These are phyloP conservation scores for Alternaria gaisen DNA, from an alignment of 2,329 filamentous ascomycete genomes.

Conservation along the genomic window DNA sequence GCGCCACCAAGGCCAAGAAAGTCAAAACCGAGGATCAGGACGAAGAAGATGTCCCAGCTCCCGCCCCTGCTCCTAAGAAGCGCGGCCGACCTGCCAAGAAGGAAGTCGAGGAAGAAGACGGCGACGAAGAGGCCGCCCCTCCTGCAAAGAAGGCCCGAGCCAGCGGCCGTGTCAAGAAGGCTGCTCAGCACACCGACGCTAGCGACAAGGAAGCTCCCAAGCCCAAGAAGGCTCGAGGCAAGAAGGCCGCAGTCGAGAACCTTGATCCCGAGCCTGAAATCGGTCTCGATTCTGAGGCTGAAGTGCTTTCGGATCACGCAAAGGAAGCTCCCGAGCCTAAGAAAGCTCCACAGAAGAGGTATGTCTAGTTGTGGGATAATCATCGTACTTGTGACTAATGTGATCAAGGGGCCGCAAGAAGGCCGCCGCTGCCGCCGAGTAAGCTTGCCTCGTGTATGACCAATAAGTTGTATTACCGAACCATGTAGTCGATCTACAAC, in stretches of 20 bases:
- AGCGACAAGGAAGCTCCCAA: conserved; percentile 28
- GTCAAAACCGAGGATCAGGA: conserved; percentile 28
- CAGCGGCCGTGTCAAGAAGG: conserved; percentile 21
- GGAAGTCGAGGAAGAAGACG: conserved; percentile 33
- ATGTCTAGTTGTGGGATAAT: not conserved
- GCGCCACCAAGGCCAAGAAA: conserved; percentile 17
- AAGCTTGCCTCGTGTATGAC: not conserved
- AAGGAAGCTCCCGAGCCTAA: conserved; percentile 14
- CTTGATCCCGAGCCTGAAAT: conserved; percentile 24
- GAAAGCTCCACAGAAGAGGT: conserved; percentile 44
- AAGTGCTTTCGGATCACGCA: conserved; percentile 12
- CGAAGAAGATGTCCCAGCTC: conserved; percentile 40
- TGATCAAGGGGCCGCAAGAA: conserved; percentile 35
- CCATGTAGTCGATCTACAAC: not conserved
- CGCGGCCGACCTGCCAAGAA: conserved; percentile 19
- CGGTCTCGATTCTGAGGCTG: conserved; percentile 17
- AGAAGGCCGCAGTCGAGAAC: conserved; percentile 16
- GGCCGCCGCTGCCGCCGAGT: conserved; percentile 29
- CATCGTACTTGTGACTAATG: conserved; percentile 13
- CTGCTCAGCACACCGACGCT: conserved; percentile 14
- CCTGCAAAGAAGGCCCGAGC: conserved; percentile 29
- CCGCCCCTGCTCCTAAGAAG: conserved; percentile 43
- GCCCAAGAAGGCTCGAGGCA: conserved; percentile 40
- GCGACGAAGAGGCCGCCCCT: conserved; percentile 34
- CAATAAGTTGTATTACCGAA: not conserved